Evolutionary conservation across 306 rosid genomes (phyloP), one percentile per base, ranked within the genome.

Genomic region (Rubus parviflorus): DNA sequence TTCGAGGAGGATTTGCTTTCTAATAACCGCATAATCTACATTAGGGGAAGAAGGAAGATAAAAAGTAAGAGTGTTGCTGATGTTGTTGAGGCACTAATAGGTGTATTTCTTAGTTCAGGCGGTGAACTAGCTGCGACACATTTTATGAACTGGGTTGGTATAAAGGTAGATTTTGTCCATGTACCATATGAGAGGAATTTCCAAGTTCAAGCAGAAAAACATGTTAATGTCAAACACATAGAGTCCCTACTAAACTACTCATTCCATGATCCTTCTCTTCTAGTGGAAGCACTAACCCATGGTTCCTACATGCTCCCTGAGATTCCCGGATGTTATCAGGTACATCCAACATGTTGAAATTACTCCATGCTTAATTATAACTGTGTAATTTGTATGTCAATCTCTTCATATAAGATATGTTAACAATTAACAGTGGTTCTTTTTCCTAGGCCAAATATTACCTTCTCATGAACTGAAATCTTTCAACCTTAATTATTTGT

Each of bases 241-340:
- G 90, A 91, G 79, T 88, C 89, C 8, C 45, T 80, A 20, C 71
- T 93, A 20, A 88, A 88, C 46, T 93, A 93, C 82, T 23, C 84
- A 5, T 93, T 93, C 74, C 65, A 11, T 13, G 92, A 93, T 54
- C 60, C 74, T 16, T 75, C 92, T 43, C 82, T 93, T 20, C 72
- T 93, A 49, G 83, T 90, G 13, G 98, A 93, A 85, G 98, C 98
- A 56, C 23, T 93, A 43, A 90, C 98, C 19, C 98, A 93, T 76
- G 98, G 98, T 72, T 91, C 98, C 22, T 93, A 86, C 83, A 90
- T 90, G 97, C 86, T 90, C 71, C 92, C 92, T 0, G 90, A 90
- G 72, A 83, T 87, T 77, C 97, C 97, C n/a, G 85, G 86, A 84
- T 87, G 97, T 80, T 93, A 93, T 81, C 94, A 93, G 96, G 98